phyloP scores from a whole-genome alignment of 2,329 filamentous ascomycete genomes.

The Colletotrichum camelliae region DNA sequence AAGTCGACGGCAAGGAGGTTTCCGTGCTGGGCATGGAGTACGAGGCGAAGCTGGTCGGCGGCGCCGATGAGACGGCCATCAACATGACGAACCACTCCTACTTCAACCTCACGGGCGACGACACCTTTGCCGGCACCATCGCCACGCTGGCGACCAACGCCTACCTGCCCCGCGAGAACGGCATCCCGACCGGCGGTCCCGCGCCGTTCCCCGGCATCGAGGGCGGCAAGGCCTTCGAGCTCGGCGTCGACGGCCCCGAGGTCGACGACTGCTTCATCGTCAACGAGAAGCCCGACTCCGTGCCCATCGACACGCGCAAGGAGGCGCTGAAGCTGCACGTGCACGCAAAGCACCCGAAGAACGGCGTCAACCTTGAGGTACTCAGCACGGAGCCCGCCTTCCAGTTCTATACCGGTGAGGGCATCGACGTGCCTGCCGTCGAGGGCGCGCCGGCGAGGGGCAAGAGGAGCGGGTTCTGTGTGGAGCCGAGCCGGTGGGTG shows the following conservation, averaged over 20 bases:
- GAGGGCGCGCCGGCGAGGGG: slow-evolving; percentile 68
- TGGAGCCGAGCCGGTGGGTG: slow-evolving; percentile 90
- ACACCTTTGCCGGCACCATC: slow-evolving; percentile 59
- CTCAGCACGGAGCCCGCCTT: slow-evolving; percentile 93
- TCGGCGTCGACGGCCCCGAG: slow-evolving; percentile 73
- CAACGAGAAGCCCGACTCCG: slow-evolving; percentile 62
- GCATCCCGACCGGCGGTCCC: slow-evolving; percentile 77
- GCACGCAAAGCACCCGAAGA: slow-evolving; percentile 74
- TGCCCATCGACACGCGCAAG: slow-evolving; percentile 70
- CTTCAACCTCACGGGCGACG: slow-evolving; percentile 66
- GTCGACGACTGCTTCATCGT: slow-evolving; percentile 93
- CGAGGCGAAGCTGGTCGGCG: slow-evolving; percentile 77
- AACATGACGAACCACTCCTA: slow-evolving; percentile 96
- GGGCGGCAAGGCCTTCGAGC: slow-evolving; percentile 70
- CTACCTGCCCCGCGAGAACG: slow-evolving; percentile 78
- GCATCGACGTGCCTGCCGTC: slow-evolving; percentile 76
- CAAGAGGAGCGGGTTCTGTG: slow-evolving; percentile 80
- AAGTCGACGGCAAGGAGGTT: slow-evolving; percentile 65
- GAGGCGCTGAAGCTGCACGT: slow-evolving; percentile 71
- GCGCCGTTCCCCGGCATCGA: slow-evolving; percentile 68
- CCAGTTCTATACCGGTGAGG: slow-evolving; percentile 94
- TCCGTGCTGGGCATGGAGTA: slow-evolving; percentile 86
- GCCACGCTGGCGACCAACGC: slow-evolving; percentile 70
- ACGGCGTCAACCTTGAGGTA: slow-evolving; percentile 83
- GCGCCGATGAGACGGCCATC: slow-evolving; percentile 86